Evolutionary conservation across 768 basidiomycete genomes (phyloP), one percentile per base, ranked within the genome.

Genomic region (Pleurotus djamor): DNA sequence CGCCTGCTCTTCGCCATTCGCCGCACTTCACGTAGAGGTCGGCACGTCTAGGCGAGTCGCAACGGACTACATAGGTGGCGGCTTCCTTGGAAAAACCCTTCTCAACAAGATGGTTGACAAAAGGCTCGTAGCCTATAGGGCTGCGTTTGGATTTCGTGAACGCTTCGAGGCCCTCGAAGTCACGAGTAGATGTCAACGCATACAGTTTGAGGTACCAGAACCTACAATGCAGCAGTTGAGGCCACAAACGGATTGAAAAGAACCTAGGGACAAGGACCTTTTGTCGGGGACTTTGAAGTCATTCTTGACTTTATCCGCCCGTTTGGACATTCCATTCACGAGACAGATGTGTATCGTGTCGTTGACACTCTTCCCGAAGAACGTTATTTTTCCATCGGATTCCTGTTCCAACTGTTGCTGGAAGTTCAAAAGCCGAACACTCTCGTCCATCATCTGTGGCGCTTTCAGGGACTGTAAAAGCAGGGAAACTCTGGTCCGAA

Each of bases 271-370:
- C 47, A 67, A 82, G 33, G 55, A 94, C 95, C 96, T 80, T 76
- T 96, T 98, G 69, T 98, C 97, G 0, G 94, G 85, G 1, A 99
- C 92, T 69, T 91, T 96, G 79, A 94, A 98, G 63, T 98, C 96
- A 1, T 79, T 78, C 69, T 90, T 88, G 60, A 96, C 72, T 67
- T 89, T 93, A 67, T 99, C 97, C 0, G 95, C 97, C 60, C 86
- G 83, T 74, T 96, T 98, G 16, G 83, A 74, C 77, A 96, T 80
- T 9, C 88, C 89, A 58, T 91, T 92, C 36, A 89, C 68, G 16
- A 98, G 70, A 62, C 94, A 92, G 33, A 76, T 76, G 21, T 85
- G 81, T 60, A 98, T 88, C 2, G 97, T 97, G 61, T 92, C 91
- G 66, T 91, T 95, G 57, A 97, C 79, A 66, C 90, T 94, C 52